Evolutionary conservation across 2,329 filamentous ascomycete species (phyloP).

Genomic region (Aspergillus aculeatus): DNA sequence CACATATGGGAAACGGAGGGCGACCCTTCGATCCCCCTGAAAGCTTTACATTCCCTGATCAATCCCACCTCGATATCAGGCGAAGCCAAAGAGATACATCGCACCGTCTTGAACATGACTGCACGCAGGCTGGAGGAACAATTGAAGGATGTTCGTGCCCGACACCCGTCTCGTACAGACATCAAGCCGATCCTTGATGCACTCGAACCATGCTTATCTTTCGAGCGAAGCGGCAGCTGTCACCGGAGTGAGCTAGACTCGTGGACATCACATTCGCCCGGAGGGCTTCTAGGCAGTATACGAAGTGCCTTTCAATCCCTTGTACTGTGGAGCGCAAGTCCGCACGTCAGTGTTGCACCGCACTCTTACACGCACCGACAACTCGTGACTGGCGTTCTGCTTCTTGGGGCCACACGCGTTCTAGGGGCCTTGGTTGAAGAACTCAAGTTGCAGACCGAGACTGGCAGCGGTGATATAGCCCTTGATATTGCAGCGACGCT

Average conservation of each 20-base stretch:
- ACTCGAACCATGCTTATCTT: slow-evolving; percentile 52
- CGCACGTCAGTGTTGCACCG: slow-evolving; percentile 53
- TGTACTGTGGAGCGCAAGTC: slow-evolving; percentile 52
- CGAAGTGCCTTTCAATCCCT: slow-evolving; percentile 53
- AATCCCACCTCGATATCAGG: slow-evolving; percentile 57
- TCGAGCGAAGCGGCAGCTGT: slow-evolving; percentile 49
- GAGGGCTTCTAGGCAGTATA: slow-evolving; percentile 49
- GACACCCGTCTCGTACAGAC: slow-evolving; percentile 51
- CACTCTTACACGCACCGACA: slow-evolving; percentile 58
- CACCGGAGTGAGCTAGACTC: slow-evolving; percentile 51
- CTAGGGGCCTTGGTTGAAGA: slow-evolving; percentile 42
- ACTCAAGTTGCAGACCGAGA: slow-evolving; percentile 42
- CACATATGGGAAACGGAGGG: slow-evolving; percentile 52
- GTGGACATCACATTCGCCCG: slow-evolving; percentile 50
- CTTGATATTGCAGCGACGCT: slow-evolving; percentile 46
- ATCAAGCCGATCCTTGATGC: slow-evolving; percentile 54
- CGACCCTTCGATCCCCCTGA: slow-evolving; percentile 54
- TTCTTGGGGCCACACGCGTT: slow-evolving; percentile 42
- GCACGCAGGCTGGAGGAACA: slow-evolving; percentile 52
- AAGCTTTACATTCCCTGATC: slow-evolving; percentile 57
- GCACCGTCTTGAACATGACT: slow-evolving; percentile 58
- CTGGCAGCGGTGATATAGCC: slow-evolving; percentile 41
- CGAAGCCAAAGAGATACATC: slow-evolving; percentile 61
- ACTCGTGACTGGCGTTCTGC: slow-evolving; percentile 44
- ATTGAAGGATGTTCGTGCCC: slow-evolving; percentile 51